Base-by-base conservation (phyloP, 148 eudicot species). In the Fagopyrum tataricum region DNA sequence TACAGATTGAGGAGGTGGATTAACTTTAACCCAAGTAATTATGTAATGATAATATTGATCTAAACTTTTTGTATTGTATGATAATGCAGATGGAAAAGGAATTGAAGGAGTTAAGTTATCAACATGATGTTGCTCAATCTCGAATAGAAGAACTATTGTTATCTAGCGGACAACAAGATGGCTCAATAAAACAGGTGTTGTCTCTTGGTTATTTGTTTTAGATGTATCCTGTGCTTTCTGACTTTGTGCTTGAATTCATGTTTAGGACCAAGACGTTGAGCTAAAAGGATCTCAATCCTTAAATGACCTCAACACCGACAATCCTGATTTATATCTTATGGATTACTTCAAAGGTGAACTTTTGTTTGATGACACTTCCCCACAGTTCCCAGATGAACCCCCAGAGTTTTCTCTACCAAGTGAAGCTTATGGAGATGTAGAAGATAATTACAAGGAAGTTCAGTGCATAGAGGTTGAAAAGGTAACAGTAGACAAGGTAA, bases 121-220 rank as follows among this genome's bases (percentile, higher is more conserved):
- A 96, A 68, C 96, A 91, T 15, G 92, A 96, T 75, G 77, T 82
- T 43, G 99, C 99, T 77, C 89, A 86, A 75, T 85, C 87, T 71
- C 88, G 81, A 59, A 66, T 87, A 39, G 84, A 88, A 78, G 86
- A 88, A 81, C 78, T 96, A 79, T 55, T 90, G 69, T 73, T 61
- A 21, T 81, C 91, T 67, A 77, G 74, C 13, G 79, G 75, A 44
- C 82, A 76, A 52, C 55, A 58, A 62, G 76, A 73, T 69, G 58
- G 67, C 78, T 76, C 92, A 76, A 73, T 66, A 74, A 53, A 82
- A 51, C 74, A 70, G 85, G 89, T 86, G 78, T 3, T 77, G 64
- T 11, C 67, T 31, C 67, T 61, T 31, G 41, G 40, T 64, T 37
- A 31, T 64, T 13, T 43, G 15, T 37, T 10, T 15, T 20, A 37